These are phyloP conservation scores for Lactarius pseudohatsudake DNA, from an alignment of 768 basidiomycete genomes.

Conservation along the genomic window DNA sequence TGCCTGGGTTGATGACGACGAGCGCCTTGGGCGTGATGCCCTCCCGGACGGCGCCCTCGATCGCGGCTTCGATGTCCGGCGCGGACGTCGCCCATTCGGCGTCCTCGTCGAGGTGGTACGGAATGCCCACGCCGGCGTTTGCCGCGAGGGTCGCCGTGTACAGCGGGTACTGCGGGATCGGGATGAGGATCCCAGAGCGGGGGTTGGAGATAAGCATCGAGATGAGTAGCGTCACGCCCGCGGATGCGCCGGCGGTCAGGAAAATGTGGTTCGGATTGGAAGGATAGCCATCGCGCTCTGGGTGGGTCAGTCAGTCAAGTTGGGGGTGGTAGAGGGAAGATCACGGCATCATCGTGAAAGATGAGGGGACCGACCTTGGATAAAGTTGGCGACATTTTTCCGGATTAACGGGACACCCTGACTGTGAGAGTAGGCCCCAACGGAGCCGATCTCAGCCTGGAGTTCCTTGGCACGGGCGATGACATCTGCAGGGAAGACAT, in stretches of 20 bases:
- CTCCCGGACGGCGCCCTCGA: conserved; percentile 61
- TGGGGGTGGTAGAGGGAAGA: neutral
- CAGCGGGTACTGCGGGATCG: conserved; percentile 97
- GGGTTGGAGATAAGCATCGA: conserved; percentile 72
- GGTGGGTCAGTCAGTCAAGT: neutral
- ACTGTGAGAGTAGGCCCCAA: conserved; percentile 94
- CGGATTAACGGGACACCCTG: conserved; percentile 91
- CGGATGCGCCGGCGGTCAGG: conserved; percentile 92
- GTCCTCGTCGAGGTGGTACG: conserved; percentile 86
- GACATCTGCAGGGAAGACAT: conserved; percentile 84
- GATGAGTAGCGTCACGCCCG: conserved; percentile 87
- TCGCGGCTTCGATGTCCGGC: conserved; percentile 59
- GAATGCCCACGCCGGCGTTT: conserved; percentile 72
- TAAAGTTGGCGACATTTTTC: conserved; percentile 85
- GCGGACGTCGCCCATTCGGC: conserved; percentile 82
- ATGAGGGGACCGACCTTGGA: conserved; percentile 57
- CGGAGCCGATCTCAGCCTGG: conserved; percentile 81
- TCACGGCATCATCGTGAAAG: conserved; percentile 1
- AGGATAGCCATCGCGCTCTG: conserved; percentile 89
- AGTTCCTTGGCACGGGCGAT: conserved; percentile 80
- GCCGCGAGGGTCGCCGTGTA: conserved; percentile 95
- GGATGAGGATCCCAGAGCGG: conserved; percentile 81
- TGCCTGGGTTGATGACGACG: conserved; percentile 98
- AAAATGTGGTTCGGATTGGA: conserved; percentile 84
- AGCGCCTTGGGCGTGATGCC: conserved; percentile 75